Conservation (phyloP, 305 asterid species). For the Solanum hybrid region DNA sequence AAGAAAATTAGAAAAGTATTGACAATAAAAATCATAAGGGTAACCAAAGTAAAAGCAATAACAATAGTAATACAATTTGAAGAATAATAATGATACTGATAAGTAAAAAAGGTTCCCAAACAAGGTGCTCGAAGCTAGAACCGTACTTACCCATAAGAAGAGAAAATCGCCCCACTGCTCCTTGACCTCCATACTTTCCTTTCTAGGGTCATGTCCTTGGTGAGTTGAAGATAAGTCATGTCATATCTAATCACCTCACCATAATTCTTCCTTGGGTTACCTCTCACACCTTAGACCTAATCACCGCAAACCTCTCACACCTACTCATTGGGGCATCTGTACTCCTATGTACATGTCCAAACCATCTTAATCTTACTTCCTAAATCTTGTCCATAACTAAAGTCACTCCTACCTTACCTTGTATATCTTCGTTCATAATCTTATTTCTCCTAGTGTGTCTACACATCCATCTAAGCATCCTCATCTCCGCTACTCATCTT, state of each 20-base stretch:
- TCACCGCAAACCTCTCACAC: background rate
- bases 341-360: background rate
- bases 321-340: background rate
- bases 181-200: background rate
- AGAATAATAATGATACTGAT: background rate
- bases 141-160: background rate
- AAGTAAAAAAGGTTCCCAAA: background rate
- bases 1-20: background rate
- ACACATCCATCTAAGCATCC: background rate
- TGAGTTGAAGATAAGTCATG: background rate
- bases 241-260: background rate
- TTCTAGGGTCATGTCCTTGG: background rate
- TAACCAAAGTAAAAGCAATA: background rate
- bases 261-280: background rate
- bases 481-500: background rate
- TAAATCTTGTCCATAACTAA: background rate
- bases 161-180: background rate
- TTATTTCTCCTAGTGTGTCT: background rate
- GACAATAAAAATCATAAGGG: background rate
- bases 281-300: background rate
- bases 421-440: background rate
- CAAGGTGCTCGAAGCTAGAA: background rate
- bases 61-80: background rate
- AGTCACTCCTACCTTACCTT: background rate
- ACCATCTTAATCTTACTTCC: background rate